phyloP scores from a whole-genome alignment of 2,329 filamentous ascomycete species.

The Colletotrichum zoysiae region DNA sequence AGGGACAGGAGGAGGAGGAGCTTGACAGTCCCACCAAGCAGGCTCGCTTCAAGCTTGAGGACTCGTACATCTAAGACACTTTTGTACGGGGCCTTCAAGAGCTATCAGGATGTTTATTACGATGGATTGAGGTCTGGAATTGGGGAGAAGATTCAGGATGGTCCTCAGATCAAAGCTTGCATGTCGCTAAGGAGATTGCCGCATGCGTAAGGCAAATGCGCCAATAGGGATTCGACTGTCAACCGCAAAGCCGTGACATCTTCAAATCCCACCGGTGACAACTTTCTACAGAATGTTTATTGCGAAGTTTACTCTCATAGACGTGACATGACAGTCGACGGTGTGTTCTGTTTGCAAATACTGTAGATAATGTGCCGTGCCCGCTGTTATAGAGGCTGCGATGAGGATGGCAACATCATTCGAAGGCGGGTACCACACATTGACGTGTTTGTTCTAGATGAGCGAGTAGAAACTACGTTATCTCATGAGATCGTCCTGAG shows the following conservation, averaged over 20 bases:
- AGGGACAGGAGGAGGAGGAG: constrained; percentile 5
- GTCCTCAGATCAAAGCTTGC: not conserved
- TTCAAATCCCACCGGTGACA: too few relatives aligned
- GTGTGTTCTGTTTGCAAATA: not conserved
- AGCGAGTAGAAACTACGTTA: not conserved
- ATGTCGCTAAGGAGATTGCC: not conserved
- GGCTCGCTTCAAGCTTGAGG: not conserved
- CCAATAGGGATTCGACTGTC: not conserved
- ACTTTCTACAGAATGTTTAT: fast-evolving
- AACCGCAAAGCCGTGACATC: not conserved
- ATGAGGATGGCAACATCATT: not conserved
- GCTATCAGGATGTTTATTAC: too few relatives aligned
- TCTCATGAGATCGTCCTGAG: fast-evolving
- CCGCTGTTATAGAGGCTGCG: not conserved
- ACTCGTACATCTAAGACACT: not conserved
- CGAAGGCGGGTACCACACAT: not conserved
- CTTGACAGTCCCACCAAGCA: constrained; percentile 29
- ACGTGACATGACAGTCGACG: not conserved
- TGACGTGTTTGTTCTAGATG: not conserved
- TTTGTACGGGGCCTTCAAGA: not conserved
- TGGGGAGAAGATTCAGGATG: too few relatives aligned
- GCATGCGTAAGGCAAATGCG: not conserved
- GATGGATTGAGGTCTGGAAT: too few relatives aligned
- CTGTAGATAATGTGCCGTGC: not conserved
- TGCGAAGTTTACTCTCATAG: not conserved